phyloP scores from a whole-genome alignment of 169 alveolate species.

The Plasmodium yoelii region DNA sequence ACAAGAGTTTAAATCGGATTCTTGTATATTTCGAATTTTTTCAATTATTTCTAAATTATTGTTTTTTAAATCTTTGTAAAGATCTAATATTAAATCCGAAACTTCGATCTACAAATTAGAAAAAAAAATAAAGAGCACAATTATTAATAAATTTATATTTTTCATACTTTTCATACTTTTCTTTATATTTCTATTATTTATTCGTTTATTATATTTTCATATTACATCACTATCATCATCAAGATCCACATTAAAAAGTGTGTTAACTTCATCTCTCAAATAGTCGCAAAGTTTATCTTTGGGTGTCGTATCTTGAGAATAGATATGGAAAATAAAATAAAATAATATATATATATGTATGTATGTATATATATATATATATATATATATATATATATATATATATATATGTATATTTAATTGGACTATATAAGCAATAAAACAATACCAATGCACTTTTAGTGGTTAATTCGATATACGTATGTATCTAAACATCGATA shows the following conservation, averaged over 20 bases:
- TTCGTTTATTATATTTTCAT: background rate
- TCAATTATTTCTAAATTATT: conserved; percentile 47
- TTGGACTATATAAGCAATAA: too few relatives aligned
- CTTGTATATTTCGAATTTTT: conserved; percentile 39
- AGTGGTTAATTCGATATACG: background rate
- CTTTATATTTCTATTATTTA: background rate
- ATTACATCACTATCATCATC: conserved; percentile 74
- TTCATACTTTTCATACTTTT: conserved; percentile 1
- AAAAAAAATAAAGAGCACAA: background rate
- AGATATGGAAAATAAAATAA: conserved; percentile 1
- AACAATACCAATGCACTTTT: background rate
- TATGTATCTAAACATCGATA: background rate
- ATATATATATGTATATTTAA: too few relatives aligned
- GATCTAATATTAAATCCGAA: conserved; percentile 64
- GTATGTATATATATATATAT: too few relatives aligned
- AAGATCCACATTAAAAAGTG: conserved; percentile 63
- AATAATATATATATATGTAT: too few relatives aligned
- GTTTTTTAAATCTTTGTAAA: conserved; percentile 46
- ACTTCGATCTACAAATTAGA: conserved; percentile 35
- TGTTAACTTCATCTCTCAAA: conserved; percentile 54
- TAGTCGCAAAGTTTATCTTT: conserved; percentile 45
- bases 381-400: too few relatives aligned
- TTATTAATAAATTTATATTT: background rate
- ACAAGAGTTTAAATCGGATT: conserved; percentile 17
- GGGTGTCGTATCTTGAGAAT: conserved; percentile 28